phyloP scores from a whole-genome alignment of 495 filamentous ascomycete species.

The Delitschia confertaspora region DNA sequence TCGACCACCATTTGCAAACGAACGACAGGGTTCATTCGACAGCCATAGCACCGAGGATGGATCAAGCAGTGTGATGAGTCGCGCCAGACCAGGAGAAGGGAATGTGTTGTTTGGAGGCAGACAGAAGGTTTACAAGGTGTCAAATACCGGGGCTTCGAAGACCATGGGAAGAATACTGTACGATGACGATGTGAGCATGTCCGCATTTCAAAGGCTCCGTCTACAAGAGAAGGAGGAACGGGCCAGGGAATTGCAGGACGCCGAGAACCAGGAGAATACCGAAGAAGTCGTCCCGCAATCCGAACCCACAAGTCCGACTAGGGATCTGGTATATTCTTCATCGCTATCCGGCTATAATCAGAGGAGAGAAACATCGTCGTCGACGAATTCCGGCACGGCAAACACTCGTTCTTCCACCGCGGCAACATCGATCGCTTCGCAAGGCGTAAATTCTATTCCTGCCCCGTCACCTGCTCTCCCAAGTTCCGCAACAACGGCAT shows the following conservation, averaged over 20 bases:
- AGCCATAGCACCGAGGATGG: conserved; percentile 64
- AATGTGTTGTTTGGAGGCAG: conserved; percentile 93
- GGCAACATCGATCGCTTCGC: conserved; percentile 84
- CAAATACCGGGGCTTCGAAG: conserved; percentile 41
- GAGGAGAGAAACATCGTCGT: conserved; percentile 78
- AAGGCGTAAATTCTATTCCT: conserved; percentile 44
- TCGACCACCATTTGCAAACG: conserved; percentile 47
- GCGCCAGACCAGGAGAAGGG: conserved; percentile 76
- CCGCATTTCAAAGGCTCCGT: conserved; percentile 66
- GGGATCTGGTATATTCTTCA: conserved; percentile 42
- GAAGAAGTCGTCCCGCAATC: conserved; percentile 21
- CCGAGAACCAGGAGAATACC: conserved; percentile 19
- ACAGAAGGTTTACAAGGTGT: conserved; percentile 92
- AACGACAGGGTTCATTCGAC: conserved; percentile 46
- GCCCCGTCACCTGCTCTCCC: conserved; percentile 15
- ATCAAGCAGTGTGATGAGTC: conserved; percentile 67
- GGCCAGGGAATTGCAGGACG: conserved; percentile 38
- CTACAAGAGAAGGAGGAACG: conserved; percentile 46
- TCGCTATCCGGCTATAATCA: conserved; percentile 54
- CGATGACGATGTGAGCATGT: conserved; percentile 73
- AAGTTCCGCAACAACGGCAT: conserved; percentile 22
- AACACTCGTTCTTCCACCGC: conserved; percentile 73
- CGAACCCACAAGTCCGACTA: conserved; percentile 40
- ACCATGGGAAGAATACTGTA: conserved; percentile 58
- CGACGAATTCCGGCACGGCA: conserved; percentile 66